Base-by-base conservation (phyloP, 2,329 filamentous ascomycete genomes). In the Fusarium cicatricum region DNA sequence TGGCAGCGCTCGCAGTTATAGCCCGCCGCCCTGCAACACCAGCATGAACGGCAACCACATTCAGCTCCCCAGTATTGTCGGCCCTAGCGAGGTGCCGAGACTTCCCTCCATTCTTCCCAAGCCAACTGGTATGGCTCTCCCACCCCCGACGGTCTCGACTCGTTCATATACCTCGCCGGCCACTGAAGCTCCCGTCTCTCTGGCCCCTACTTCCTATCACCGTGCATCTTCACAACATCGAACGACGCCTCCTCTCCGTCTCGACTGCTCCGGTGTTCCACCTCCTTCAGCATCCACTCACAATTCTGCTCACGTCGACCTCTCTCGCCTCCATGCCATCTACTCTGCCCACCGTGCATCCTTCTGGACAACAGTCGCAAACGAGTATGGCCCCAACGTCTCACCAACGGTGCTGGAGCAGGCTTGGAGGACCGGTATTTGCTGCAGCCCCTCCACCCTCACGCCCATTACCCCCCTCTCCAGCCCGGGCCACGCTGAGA, bases 331-430 rank as follows among this genome's bases (percentile, higher is more conserved):
- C 19, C 83, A 86, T 41, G 80, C 83, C 56, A 84, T 92, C 64
- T 93, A 93, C 74, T 83, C 86, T 46, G 78, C 83, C 8, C 89
- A 91, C 74, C 85, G 89, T 37, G 79, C 82, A 44, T 83, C 84
- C 9, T 93, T 94, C 77, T 94, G 90, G 90, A 80, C 83, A 29
- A 81, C 84, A 41, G 83, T 94, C 31, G 89, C 90, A 26, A 78
- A 84, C 21, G 89, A 92, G 67, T 93, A 93, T 68, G 89, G 89
- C 47, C 73, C 78, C 12, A 83, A 85, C 29, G 80, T 81, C 2
- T 87, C 84, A 42, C 84, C 89, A 2, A 79, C 81, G 12, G 79
- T 85, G 29, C 79, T 92, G 16, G 89, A 91, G 75, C 86, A 88
- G 70, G 85, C 87, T n/a, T 92, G 89, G 86, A 82, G 80, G 70